Conservation (phyloP, 345 rosid genomes). For the Clausena lansium region DNA sequence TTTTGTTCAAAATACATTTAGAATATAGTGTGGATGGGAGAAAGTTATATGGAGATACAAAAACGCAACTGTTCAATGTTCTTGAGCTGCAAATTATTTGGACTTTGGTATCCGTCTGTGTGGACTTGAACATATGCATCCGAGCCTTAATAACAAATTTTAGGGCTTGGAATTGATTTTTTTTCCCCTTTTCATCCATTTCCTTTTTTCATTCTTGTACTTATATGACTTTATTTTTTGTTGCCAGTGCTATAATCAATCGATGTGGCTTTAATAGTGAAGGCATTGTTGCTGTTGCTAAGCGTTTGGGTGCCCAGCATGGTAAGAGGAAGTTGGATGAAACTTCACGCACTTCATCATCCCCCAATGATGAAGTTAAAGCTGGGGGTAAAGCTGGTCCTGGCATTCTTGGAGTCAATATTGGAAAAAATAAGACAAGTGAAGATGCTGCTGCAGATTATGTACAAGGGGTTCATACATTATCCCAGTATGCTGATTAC, state of each 20-base stretch:
- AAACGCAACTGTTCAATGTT: background rate
- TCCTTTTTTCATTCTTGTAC: background rate
- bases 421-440: conserved; percentile 96
- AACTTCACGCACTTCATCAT: conserved; percentile 63
- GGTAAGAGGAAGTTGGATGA: conserved; percentile 92
- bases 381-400: conserved; percentile 98
- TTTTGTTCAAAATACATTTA: background rate
- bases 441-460: conserved; percentile 94
- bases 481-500: conserved; percentile 97
- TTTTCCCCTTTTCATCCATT: background rate
- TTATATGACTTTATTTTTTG: conserved; percentile 3
- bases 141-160: background rate
- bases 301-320: conserved; percentile 95
- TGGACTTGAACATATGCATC: background rate
- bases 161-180: background rate
- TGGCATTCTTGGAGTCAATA: conserved; percentile 96
- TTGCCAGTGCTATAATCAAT: conserved; percentile 86
- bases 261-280: conserved; percentile 97
- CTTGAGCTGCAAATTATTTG: background rate
- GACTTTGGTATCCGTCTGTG: background rate
- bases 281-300: conserved; percentile 95
- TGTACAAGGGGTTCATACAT: conserved; percentile 96
- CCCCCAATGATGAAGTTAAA: conserved; percentile 51
- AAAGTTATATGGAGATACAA: background rate
- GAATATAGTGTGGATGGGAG: background rate